A percentile compares a stretch with the other conserved stretches of the same genome.
Conservation (phyloP, 2,329 filamentous ascomycete species). For the Aureobasidium sp. region DNA sequence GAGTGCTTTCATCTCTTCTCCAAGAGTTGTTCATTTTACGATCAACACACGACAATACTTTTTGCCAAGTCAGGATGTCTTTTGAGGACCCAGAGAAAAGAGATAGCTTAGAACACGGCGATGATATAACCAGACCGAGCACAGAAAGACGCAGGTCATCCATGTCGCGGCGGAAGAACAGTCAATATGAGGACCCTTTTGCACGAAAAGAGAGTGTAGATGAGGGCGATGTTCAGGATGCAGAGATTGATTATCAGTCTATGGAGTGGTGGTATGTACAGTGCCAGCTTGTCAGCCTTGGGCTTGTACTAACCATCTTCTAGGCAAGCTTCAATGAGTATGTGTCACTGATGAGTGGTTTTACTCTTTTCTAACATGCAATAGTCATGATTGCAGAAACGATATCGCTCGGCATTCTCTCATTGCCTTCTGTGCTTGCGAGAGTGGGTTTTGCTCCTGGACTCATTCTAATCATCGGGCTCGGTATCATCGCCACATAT, state of each 20-base stretch:
- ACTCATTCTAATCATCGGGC: conserved; percentile 47
- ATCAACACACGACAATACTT: background rate
- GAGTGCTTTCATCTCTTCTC: background rate
- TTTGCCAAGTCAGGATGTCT: background rate
- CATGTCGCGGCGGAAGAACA: conserved; percentile 11
- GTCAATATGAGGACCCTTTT: conserved; percentile 7
- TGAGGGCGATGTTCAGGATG: conserved; percentile 6
- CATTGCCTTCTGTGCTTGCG: conserved; percentile 48
- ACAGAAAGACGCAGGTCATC: background rate
- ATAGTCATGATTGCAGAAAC: conserved; percentile 52
- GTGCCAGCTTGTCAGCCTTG: too few relatives aligned
- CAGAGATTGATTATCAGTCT: conserved; percentile 44
- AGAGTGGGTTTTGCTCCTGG: conserved; percentile 47
- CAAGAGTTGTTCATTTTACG: background rate
- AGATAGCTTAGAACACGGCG: background rate
- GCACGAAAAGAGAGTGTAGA: background rate
- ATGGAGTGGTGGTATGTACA: conserved; percentile 40
- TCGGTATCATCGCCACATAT: conserved; percentile 53
- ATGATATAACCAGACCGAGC: background rate
- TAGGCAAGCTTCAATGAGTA: conserved; percentile 40
- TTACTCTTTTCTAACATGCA: background rate
- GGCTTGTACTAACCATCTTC: background rate
- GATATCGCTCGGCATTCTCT: conserved; percentile 50
- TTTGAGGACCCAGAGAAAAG: background rate
- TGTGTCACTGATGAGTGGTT: conserved; percentile 10